A percentile compares a stretch with the other conserved stretches of the same genome.
Conservation (phyloP, 768 basidiomycete species). For the Suillus weaverae region DNA sequence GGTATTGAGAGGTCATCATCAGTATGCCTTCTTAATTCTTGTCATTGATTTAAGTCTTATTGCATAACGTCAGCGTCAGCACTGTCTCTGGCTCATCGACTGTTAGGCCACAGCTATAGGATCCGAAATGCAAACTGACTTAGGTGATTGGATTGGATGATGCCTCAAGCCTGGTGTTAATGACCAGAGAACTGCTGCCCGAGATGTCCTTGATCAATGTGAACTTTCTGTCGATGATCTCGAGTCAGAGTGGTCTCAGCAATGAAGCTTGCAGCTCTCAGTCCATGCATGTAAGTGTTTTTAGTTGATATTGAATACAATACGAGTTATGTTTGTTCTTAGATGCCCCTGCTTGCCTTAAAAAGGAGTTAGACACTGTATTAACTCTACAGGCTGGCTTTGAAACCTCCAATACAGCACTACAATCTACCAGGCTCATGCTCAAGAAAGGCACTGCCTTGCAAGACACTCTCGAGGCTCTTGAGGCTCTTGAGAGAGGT, state of each 20-base stretch:
- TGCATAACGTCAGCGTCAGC: constrained; percentile 21
- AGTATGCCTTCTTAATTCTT: constrained; percentile 24
- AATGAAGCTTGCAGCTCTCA: constrained; percentile 33
- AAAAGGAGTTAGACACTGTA: constrained; percentile 34
- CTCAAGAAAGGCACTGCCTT: constrained; percentile 10
- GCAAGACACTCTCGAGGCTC: constrained; percentile 17
- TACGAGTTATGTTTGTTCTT: constrained; percentile 9
- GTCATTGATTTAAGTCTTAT: not conserved
- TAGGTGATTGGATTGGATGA: constrained; percentile 35
- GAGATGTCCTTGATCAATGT: constrained; percentile 17
- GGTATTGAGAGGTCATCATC: constrained; percentile 30
- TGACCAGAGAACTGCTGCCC: constrained; percentile 15
- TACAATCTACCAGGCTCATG: constrained; percentile 13
- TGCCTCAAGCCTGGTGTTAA: constrained; percentile 19
- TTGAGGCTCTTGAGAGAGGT: constrained; percentile 19
- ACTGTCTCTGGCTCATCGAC: constrained; percentile 36
- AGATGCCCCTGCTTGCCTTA: constrained; percentile 32
- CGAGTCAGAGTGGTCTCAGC: constrained; percentile 33
- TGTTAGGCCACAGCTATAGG: constrained; percentile 30
- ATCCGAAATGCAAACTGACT: constrained; percentile 23
- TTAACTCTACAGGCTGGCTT: constrained; percentile 32
- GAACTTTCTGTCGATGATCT: constrained; percentile 21
- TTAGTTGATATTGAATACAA: constrained; percentile 15
- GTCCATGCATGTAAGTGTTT: constrained; percentile 28
- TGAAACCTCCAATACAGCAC: constrained; percentile 22